Conservation (phyloP, 139 green algal genomes). For the Asterochloris sp. region DNA sequence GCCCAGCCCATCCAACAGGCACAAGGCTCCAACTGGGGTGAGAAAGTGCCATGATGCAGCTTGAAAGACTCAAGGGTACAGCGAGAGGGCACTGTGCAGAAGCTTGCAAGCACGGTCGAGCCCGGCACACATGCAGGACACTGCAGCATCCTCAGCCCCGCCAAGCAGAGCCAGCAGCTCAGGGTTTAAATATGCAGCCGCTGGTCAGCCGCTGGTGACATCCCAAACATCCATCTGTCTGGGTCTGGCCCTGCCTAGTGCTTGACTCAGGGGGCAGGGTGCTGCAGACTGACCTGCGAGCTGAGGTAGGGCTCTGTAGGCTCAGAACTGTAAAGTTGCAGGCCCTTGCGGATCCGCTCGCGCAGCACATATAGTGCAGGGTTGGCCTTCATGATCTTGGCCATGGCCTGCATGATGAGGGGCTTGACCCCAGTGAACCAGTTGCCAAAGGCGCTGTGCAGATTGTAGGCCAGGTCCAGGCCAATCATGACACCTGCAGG, state of each 20-base stretch:
- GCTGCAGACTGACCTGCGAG: conserved; percentile 33
- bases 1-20: no score
- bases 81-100: no score
- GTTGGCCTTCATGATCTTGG: conserved; percentile 99
- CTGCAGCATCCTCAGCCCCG: no score
- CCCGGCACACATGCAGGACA: no score
- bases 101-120: no score
- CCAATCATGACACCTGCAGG: conserved; percentile 90
- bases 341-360: conserved; percentile 96
- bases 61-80: no score
- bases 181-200: no score
- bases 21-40: neutral
- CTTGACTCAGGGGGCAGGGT: no score
- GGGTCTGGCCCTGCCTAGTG: no score
- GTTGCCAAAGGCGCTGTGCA: conserved; percentile 96
- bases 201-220: no score
- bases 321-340: conserved; percentile 98
- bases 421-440: conserved; percentile 99
- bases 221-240: no score
- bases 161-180: no score
- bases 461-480: conserved; percentile 98
- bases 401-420: conserved; percentile 89
- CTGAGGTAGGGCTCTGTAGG: conserved; percentile 99
- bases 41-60: neutral
- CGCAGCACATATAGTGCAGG: conserved; percentile 98